Evolutionary conservation across 164 flowering plant genomes (phyloP), one percentile per base, ranked within the genome.

Genomic region (Santalum album): DNA sequence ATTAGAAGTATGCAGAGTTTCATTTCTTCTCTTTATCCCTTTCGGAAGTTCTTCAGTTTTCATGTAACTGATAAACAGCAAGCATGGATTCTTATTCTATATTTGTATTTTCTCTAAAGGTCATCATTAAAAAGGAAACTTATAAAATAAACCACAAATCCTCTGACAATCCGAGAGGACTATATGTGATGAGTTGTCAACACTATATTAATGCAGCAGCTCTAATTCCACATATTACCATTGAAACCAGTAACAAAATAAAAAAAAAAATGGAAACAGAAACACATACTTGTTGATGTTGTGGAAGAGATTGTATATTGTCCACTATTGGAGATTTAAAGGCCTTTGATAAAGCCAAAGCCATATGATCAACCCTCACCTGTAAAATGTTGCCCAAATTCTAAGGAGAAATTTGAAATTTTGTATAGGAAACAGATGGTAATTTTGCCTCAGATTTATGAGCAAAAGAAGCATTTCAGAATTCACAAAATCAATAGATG

Each of bases 341-440:
- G 52, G 87, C 71, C 72, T 77, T 94, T 59, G 96, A 82, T 65
- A 85, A 76, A 52, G 99, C 99, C 72, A 64, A 32, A 54, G 79
- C 88, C 89, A 94, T 84, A 66, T 87, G 95, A 68, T 87, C 84
- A 57, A 94, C 61, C 67, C 78, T 77, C 51, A 94, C 92, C 97
- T 92, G 71, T 42, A 72, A 63, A 22, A 32, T 29, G 23, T 17
- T 60, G 15, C 22, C 1, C 24, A 42, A 35, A 10, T 25, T 51
- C 10, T 15, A 38, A 42, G 42, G 21, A 39, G 19, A n/a, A 29
- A 4, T 29, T 3, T 29, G 44, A 25, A 25, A 49, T n/a, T n/a
- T n/a, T n/a, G n/a, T n/a, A n/a, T n/a, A n/a, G n/a, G n/a, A n/a
- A n/a, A n/a, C n/a, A n/a, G n/a, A n/a, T n/a, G n/a, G n/a, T n/a